These are phyloP conservation scores for Gymnopilus junonius DNA, from an alignment of 768 basidiomycete species.

Conservation along the genomic window DNA sequence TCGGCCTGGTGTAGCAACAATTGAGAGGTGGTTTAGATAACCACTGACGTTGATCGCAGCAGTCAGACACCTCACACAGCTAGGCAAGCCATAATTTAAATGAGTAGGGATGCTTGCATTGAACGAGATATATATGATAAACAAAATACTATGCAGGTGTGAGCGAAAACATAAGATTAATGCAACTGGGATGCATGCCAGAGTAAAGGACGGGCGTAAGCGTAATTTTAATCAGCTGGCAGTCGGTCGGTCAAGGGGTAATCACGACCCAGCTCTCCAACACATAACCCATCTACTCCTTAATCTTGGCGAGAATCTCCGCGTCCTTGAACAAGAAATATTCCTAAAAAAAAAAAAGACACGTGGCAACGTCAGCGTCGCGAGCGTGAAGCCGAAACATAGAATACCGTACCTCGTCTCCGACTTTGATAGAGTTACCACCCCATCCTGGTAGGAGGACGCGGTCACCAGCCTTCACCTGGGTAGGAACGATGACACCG, in stretches of 20 bases:
- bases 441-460: constrained; percentile 97
- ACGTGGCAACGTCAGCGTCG: constrained; percentile 10
- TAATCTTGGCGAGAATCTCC: constrained; percentile 96
- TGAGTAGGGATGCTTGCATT: constrained; percentile 19
- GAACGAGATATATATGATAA: constrained; percentile 12
- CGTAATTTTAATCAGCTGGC: constrained; percentile 7
- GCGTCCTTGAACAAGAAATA: constrained; percentile 93
- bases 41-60: too few species aligned
- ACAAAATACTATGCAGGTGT: constrained; percentile 23
- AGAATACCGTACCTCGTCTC: constrained; percentile 79
- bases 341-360: constrained; percentile 60
- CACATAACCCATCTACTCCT: constrained; percentile 59
- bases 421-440: constrained; percentile 93
- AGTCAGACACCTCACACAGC: too few species aligned
- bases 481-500: constrained; percentile 72
- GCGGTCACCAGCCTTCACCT: constrained; percentile 87
- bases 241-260: neutral
- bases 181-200: constrained; percentile 21
- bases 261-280: neutral
- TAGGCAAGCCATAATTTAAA: too few species aligned
- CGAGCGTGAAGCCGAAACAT: neutral
- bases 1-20: too few species aligned
- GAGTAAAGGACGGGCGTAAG: neutral
- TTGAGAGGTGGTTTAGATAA: too few species aligned
- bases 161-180: constrained; percentile 24